These are phyloP conservation scores for Zymoseptoria pseudotritici DNA, from an alignment of 2,329 filamentous ascomycete species.

Conservation along the genomic window DNA sequence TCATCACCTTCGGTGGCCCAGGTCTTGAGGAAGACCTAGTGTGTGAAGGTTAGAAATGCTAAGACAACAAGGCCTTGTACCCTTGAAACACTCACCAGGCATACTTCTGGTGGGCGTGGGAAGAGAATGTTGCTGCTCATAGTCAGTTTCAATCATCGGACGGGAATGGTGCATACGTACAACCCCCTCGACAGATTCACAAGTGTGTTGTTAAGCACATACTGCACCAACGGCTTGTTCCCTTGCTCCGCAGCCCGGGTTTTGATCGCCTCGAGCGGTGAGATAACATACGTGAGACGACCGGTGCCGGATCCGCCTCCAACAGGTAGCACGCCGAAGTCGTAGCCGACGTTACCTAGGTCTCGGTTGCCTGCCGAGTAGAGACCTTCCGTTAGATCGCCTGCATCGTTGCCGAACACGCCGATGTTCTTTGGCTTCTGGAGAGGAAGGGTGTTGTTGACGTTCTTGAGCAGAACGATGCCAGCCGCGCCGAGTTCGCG, in stretches of 20 bases:
- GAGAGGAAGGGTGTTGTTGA: constrained; percentile 44
- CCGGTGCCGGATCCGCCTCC: constrained; percentile 38
- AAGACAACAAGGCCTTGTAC: not conserved
- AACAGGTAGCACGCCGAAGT: constrained; percentile 38
- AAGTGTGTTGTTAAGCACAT: constrained; percentile 34
- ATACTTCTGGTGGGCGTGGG: constrained; percentile 1
- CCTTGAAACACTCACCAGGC: not conserved
- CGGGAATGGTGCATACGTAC: constrained; percentile 8
- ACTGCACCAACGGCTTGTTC: constrained; percentile 38
- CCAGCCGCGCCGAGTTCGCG: constrained; percentile 36
- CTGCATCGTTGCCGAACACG: constrained; percentile 45
- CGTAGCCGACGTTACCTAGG: constrained; percentile 24
- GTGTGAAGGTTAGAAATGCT: constrained; percentile 40
- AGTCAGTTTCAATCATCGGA: not conserved
- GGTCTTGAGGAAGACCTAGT: constrained; percentile 54
- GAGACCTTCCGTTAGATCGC: constrained; percentile 43
- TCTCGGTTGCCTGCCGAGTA: constrained; percentile 22
- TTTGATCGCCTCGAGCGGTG: constrained; percentile 38
- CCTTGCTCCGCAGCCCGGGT: constrained; percentile 21
- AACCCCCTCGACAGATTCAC: constrained; percentile 28
- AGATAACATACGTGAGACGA: constrained; percentile 32
- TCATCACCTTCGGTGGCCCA: constrained; percentile 42
- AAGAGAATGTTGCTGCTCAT: constrained; percentile 30
- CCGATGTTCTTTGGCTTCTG: constrained; percentile 43
- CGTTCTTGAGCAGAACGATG: constrained; percentile 44